phyloP scores from a whole-genome alignment of 2,329 filamentous ascomycete genomes.

The Westerdykella ornata region DNA sequence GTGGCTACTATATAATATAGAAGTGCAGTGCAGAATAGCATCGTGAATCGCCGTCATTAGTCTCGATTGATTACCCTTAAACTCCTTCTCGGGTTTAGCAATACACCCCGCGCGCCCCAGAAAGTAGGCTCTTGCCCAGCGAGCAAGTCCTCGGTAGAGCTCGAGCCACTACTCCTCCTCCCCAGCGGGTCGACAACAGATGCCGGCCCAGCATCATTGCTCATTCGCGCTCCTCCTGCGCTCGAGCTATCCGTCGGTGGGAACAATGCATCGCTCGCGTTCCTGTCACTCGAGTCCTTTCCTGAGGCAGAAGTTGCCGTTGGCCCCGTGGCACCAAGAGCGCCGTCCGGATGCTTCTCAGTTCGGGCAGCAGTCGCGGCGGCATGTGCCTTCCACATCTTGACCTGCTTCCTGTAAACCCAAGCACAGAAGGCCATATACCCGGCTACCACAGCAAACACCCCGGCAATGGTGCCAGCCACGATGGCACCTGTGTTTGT shows the following conservation, averaged over 20 bases:
- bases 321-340: constrained; percentile 15
- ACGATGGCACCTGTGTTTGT: constrained; percentile 51
- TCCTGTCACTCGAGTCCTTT: constrained; percentile 23
- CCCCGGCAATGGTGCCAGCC: constrained; percentile 57
- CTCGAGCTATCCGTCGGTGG: constrained; percentile 10
- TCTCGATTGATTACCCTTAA: constrained; percentile 61
- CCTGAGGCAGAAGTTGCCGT: constrained; percentile 19
- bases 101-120: constrained; percentile 53
- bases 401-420: constrained; percentile 65
- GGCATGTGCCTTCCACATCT: constrained; percentile 63
- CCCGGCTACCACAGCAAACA: constrained; percentile 54
- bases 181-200: constrained; percentile 18
- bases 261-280: constrained; percentile 9
- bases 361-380: constrained; percentile 50
- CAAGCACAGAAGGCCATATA: constrained; percentile 67
- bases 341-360: constrained; percentile 34
- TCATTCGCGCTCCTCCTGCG: constrained; percentile 7
- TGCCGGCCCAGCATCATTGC: constrained; percentile 5
- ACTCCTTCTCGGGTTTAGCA: constrained; percentile 62
- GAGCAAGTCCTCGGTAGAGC: constrained; percentile 53
- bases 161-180: constrained; percentile 40
- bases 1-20: too few species aligned
- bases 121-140: constrained; percentile 63
- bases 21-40: background rate
- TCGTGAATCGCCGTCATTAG: constrained; percentile 22